A percentile compares a stretch with the other conserved stretches of the same genome.
These are phyloP conservation scores for Mariannaea elegans DNA, from an alignment of 2,329 filamentous ascomycete species.

Conservation along the genomic window DNA sequence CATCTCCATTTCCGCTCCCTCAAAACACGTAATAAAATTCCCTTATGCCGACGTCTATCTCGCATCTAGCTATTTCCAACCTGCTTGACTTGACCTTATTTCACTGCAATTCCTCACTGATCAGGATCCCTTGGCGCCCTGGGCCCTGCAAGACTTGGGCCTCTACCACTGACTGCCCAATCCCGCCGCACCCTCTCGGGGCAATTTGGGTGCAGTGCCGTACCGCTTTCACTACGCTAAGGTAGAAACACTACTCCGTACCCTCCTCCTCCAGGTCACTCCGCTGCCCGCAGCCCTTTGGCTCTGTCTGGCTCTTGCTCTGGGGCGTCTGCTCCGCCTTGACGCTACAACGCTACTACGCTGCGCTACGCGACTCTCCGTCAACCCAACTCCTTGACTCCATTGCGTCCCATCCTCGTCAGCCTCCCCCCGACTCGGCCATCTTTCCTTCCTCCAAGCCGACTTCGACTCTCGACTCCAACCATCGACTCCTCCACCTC, in stretches of 20 bases:
- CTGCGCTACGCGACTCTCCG: conserved; percentile 14
- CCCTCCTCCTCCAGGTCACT: neutral
- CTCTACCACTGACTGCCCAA: conserved; percentile 38
- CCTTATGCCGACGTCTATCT: conserved; percentile 17
- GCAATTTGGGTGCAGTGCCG: conserved; percentile 17
- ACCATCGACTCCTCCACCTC: conserved; percentile 25
- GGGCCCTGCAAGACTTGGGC: conserved; percentile 32
- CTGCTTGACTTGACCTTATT: neutral
- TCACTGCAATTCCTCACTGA: neutral
- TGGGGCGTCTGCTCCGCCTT: conserved; percentile 9
- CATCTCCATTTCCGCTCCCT: neutral
- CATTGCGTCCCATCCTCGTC: conserved; percentile 29
- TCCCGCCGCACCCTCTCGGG: conserved; percentile 29
- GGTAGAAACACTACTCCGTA: neutral
- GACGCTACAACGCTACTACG: conserved; percentile 11
- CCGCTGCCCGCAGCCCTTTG: conserved; percentile 6
- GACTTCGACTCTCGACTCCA: conserved; percentile 23
- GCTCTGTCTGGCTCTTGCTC: no score
- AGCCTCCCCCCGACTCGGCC: conserved; percentile 28
- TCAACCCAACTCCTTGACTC: conserved; percentile 34
- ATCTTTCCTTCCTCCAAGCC: conserved; percentile 25
- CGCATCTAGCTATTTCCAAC: conserved; percentile 12
- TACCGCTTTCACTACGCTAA: conserved; percentile 11
- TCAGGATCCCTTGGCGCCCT: conserved; percentile 8
- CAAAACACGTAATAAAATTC: conserved; percentile 13